Evolutionary conservation across 305 asterid species (phyloP).

Genomic region (Rubia tinctorum): DNA sequence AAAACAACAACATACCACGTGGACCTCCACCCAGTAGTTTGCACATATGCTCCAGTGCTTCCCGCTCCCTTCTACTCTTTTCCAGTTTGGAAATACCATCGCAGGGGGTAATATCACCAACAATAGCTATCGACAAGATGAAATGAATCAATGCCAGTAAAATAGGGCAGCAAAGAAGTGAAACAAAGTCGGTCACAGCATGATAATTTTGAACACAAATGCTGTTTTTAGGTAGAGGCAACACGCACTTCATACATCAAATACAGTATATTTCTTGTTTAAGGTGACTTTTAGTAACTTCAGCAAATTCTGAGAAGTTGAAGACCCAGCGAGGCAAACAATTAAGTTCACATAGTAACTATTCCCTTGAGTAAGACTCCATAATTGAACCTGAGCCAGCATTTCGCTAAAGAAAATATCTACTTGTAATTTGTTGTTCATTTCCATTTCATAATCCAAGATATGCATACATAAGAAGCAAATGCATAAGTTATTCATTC

Average conservation of each 20-base stretch:
- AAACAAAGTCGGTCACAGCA: neutral
- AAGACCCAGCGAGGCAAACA: neutral
- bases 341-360: neutral
- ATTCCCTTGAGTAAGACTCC: neutral
- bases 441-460: neutral
- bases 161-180: neutral
- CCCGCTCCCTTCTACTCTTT: constrained; percentile 77
- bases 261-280: neutral
- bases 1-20: constrained; percentile 45
- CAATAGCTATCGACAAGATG: constrained; percentile 54
- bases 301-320: neutral
- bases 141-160: constrained; percentile 11
- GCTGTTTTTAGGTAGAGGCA: neutral
- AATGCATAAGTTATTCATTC: constrained; percentile 7
- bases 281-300: neutral
- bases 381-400: neutral
- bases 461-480: neutral
- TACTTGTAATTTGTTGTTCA: neutral
- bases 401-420: neutral
- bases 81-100: constrained; percentile 91
- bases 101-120: constrained; percentile 88
- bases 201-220: neutral
- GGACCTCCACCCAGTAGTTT: constrained; percentile 86
- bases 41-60: constrained; percentile 83
- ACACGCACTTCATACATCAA: neutral